Percentiles rank a stretch among this genome's conserved stretches.
Evolutionary conservation across 495 filamentous ascomycete species (phyloP).

Genomic region (Aspergillus steynii): DNA sequence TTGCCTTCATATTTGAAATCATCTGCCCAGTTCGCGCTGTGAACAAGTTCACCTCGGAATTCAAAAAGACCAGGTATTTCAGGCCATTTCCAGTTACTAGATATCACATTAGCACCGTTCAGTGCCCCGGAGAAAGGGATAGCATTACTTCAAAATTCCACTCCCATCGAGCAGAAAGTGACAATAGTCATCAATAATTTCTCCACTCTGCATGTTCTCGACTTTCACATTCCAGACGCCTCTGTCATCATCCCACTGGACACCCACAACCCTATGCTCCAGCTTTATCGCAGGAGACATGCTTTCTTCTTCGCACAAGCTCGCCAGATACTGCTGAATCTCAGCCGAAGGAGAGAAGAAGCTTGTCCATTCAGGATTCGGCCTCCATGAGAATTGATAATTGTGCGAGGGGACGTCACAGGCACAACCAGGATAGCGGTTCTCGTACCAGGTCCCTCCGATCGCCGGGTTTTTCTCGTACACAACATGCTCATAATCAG

Average conservation of each 20-base stretch:
- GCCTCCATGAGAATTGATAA: constrained; percentile 27
- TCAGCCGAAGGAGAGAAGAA: neutral
- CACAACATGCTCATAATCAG: neutral
- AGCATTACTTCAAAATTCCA: constrained; percentile 1
- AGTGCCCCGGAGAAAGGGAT: neutral
- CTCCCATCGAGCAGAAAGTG: constrained; percentile 6
- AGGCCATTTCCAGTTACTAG: constrained; percentile 4
- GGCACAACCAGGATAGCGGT: constrained; percentile 55
- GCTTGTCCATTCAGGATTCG: constrained; percentile 9
- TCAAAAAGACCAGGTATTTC: constrained; percentile 3
- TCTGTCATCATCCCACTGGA: constrained; percentile 8
- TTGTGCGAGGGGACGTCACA: constrained; percentile 58
- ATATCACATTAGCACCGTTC: neutral
- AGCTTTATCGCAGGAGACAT: neutral
- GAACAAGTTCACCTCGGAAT: constrained; percentile 1
- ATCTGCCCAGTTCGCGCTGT: constrained; percentile 6
- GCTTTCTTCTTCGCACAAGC: neutral
- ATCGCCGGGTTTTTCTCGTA: neutral
- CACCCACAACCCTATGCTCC: constrained; percentile 5
- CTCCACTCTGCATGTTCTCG: neutral
- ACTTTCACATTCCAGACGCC: constrained; percentile 5
- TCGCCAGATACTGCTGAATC: constrained; percentile 9
- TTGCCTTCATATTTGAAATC: neutral
- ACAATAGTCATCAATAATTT: constrained; percentile 6
- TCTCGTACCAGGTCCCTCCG: constrained; percentile 62